Conservation (phyloP, 2,329 filamentous ascomycete genomes). For the Trichoderma sp. region DNA sequence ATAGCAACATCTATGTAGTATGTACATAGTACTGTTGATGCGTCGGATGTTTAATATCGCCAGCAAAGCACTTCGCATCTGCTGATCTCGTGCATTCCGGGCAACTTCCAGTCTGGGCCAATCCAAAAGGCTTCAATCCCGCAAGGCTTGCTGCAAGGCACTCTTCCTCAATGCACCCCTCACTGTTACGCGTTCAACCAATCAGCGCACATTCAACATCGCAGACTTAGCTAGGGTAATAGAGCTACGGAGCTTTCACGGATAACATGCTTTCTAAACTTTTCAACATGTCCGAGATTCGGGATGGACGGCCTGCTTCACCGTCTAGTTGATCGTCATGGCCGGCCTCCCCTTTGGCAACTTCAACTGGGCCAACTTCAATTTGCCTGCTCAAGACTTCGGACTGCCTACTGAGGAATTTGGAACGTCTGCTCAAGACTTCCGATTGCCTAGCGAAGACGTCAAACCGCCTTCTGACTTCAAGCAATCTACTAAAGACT, state of each 20-base stretch:
- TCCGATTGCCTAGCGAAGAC: background rate
- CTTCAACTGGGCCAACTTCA: background rate
- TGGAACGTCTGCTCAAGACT: background rate
- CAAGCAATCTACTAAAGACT: no score
- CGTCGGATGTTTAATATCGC: background rate
- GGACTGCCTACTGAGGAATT: background rate
- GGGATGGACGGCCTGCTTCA: no score
- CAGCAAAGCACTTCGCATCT: background rate
- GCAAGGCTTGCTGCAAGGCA: background rate
- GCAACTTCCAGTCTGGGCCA: background rate
- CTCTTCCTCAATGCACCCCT: background rate
- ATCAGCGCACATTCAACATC: background rate
- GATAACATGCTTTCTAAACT: background rate
- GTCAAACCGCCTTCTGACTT: no score
- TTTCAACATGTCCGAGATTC: rapidly evolving
- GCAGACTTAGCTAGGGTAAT: no score
- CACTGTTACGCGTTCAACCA: background rate
- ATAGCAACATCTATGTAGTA: no score
- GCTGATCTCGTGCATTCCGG: background rate
- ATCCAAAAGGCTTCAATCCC: background rate
- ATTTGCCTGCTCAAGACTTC: background rate
- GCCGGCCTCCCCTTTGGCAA: background rate
- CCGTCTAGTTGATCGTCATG: background rate
- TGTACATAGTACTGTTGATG: no score
- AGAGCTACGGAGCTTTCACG: background rate